These are phyloP conservation scores for Daldinia caldariorum DNA, from an alignment of 495 filamentous ascomycete species.

Conservation along the genomic window DNA sequence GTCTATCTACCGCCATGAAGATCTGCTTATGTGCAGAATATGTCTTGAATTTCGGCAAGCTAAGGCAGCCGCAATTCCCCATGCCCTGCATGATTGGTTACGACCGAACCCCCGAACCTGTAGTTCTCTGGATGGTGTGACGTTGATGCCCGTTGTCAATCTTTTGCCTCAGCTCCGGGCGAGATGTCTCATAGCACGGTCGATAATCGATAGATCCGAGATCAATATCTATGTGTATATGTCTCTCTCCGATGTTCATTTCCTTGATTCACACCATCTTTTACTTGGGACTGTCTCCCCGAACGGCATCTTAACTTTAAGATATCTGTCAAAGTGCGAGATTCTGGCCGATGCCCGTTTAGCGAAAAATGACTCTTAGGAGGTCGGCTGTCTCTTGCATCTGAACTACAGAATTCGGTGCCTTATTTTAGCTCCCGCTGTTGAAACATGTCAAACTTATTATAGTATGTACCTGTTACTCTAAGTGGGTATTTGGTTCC, in stretches of 20 bases:
- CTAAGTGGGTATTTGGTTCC: constrained; percentile 9
- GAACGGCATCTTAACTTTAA: constrained; percentile 2
- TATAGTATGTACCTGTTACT: constrained; percentile 12
- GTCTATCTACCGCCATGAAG: constrained; percentile 22
- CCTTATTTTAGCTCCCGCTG: constrained; percentile 8
- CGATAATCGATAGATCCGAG: constrained; percentile 22
- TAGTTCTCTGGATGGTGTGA: constrained; percentile 40
- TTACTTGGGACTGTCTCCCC: constrained; percentile 27
- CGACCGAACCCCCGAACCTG: constrained; percentile 33
- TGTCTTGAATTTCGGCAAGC: constrained; percentile 45
- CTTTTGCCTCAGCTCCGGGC: constrained; percentile 21
- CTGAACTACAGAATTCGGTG: constrained; percentile 30
- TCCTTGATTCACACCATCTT: constrained; percentile 24
- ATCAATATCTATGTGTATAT: constrained; percentile 38
- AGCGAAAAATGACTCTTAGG: constrained; percentile 28
- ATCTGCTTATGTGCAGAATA: constrained; percentile 22
- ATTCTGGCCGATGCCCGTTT: constrained; percentile 21
- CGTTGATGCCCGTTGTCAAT: constrained; percentile 28
- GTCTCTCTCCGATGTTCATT: constrained; percentile 33
- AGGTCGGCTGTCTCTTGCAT: constrained; percentile 26
- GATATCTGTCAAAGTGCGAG: constrained; percentile 34
- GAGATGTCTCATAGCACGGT: constrained; percentile 34
- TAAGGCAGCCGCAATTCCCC: constrained; percentile 38
- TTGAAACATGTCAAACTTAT: constrained; percentile 15
- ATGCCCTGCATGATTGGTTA: constrained; percentile 32